Conservation (phyloP, 257 asterid genomes). For the Nyctanthes arbortristis region DNA sequence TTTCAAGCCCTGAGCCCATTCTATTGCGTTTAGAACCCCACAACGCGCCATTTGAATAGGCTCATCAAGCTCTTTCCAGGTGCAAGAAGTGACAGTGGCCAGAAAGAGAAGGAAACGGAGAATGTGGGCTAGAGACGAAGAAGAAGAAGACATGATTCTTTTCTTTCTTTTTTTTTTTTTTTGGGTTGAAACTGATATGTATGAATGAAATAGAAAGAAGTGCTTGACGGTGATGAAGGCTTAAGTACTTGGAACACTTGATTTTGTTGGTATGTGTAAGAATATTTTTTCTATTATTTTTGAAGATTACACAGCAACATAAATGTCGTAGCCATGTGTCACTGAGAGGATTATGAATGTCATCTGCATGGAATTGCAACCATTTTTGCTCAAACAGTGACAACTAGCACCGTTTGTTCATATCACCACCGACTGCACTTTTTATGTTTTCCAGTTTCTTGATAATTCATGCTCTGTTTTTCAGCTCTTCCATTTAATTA, state of each 20-base stretch:
- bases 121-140: constrained; percentile 28
- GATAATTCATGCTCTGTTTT: no score
- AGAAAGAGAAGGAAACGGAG: constrained; percentile 25
- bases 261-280: not conserved
- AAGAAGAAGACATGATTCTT: constrained; percentile 29
- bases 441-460: not conserved
- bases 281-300: not conserved
- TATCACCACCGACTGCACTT: constrained; percentile 32
- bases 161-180: no score
- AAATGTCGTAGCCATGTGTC: constrained; percentile 41
- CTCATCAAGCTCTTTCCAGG: constrained; percentile 26
- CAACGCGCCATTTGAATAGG: constrained; percentile 39
- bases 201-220: not conserved
- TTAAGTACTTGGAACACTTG: not conserved
- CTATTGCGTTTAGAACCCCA: constrained; percentile 37
- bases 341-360: not conserved
- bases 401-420: constrained; percentile 21
- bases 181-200: no score
- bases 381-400: constrained; percentile 1
- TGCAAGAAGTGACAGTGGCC: constrained; percentile 18
- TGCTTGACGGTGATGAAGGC: not conserved
- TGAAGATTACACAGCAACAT: constrained; percentile 29
- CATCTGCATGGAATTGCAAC: constrained; percentile 23
- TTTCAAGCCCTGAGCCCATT: constrained; percentile 35
- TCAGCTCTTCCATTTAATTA: no score